Evolutionary conservation across 805 yeast species (phyloP).

Genomic region (Kodamaea nitidulidarum): DNA sequence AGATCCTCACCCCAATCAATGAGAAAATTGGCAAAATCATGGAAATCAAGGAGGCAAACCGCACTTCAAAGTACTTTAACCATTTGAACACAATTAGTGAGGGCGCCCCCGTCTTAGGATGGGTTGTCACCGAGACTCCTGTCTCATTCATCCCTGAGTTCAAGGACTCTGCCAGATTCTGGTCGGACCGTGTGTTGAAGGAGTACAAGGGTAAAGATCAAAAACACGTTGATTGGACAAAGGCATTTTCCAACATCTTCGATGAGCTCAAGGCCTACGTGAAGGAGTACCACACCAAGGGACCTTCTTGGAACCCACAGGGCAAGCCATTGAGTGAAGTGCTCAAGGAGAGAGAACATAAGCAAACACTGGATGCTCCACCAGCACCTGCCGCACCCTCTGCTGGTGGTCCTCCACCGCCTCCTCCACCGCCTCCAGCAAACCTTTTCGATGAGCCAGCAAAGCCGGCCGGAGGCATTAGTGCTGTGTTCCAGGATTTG

Average conservation of each 20-base stretch:
- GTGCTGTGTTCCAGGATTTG: slow-evolving; percentile 88
- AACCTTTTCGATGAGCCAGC: slow-evolving; percentile 43
- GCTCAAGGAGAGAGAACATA: slow-evolving; percentile 20
- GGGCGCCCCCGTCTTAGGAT: slow-evolving; percentile 85
- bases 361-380: slow-evolving; percentile 15
- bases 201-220: slow-evolving; percentile 72
- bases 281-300: slow-evolving; percentile 75
- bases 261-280: slow-evolving; percentile 70
- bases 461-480: slow-evolving; percentile 46
- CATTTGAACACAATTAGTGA: slow-evolving; percentile 83
- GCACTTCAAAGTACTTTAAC: slow-evolving; percentile 60
- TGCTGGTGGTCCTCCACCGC: slow-evolving; percentile 53
- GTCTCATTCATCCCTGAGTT: slow-evolving; percentile 73
- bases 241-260: slow-evolving; percentile 55
- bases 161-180: slow-evolving; percentile 88
- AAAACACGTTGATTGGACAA: slow-evolving; percentile 78
- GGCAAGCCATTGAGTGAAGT: slow-evolving; percentile 58
- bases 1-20: slow-evolving; percentile 67
- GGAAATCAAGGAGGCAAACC: slow-evolving; percentile 68
- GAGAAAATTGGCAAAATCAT: slow-evolving; percentile 53
- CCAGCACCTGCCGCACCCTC: slow-evolving; percentile 31
- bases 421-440: slow-evolving; percentile 91
- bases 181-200: slow-evolving; percentile 87
- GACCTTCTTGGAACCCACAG: slow-evolving; percentile 69
- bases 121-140: slow-evolving; percentile 81